phyloP scores from a whole-genome alignment of 805 yeast species.

The Ogataea henricii region DNA sequence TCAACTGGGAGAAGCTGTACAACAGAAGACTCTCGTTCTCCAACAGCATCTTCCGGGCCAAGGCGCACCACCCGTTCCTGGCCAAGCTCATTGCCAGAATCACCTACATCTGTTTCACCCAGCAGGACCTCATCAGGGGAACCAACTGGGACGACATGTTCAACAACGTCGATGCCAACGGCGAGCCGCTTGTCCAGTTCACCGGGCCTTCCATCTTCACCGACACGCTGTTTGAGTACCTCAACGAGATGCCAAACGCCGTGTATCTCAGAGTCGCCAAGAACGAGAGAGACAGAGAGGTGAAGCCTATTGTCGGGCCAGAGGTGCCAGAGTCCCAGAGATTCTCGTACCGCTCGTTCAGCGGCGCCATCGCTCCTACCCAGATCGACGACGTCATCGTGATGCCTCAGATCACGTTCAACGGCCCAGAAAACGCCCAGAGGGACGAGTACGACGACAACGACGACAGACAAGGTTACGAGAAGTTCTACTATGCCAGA shows the following conservation, averaged over 20 bases:
- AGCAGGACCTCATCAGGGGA: constrained; percentile 23
- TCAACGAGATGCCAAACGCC: constrained; percentile 30
- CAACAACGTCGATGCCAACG: constrained; percentile 35
- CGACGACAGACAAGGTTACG: constrained; percentile 30
- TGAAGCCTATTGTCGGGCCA: constrained; percentile 33
- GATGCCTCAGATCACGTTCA: constrained; percentile 35
- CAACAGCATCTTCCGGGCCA: constrained; percentile 31
- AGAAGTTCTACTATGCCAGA: constrained; percentile 33
- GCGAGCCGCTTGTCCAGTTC: constrained; percentile 36
- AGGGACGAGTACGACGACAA: constrained; percentile 34
- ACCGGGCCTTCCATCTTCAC: constrained; percentile 39
- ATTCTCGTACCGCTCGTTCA: constrained; percentile 33
- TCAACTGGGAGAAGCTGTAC: constrained; percentile 35
- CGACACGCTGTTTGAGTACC: constrained; percentile 36
- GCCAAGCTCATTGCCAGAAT: constrained; percentile 37
- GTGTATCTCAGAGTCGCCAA: constrained; percentile 34
- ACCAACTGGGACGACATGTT: constrained; percentile 35
- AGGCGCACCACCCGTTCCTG: constrained; percentile 37
- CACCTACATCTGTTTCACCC: constrained; percentile 30
- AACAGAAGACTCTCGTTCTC: constrained; percentile 35
- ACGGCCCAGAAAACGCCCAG: constrained; percentile 26
- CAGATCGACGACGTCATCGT: constrained; percentile 35
- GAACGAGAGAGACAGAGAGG: constrained; percentile 30
- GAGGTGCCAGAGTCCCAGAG: constrained; percentile 29
- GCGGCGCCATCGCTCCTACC: constrained; percentile 34